Percentiles rank a stretch among this genome's conserved stretches.
phyloP scores from a whole-genome alignment of 345 rosid species.

The Streptanthus diversifolius region DNA sequence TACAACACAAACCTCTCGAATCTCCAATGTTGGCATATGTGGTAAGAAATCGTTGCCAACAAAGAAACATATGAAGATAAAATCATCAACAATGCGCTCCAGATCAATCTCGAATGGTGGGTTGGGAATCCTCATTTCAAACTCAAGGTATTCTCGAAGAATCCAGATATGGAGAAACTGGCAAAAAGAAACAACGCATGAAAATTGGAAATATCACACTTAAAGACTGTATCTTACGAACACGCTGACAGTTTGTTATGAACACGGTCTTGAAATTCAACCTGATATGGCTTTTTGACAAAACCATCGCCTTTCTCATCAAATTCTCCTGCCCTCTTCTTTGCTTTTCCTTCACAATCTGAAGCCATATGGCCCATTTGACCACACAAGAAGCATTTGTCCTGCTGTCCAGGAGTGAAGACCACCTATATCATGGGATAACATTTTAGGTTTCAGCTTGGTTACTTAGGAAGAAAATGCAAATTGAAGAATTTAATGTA shows the following conservation, averaged over 20 bases:
- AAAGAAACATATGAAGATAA: conserved; percentile 96
- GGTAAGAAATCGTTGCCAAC: conserved; percentile 99
- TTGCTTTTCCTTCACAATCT: conserved; percentile 80
- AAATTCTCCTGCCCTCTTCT: conserved; percentile 83
- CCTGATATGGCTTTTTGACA: conserved; percentile 92
- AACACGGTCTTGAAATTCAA: conserved; percentile 18
- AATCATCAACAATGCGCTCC: conserved; percentile 93
- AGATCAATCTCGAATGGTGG: conserved; percentile 70
- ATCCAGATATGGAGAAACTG: conserved; percentile 96
- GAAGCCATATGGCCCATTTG: conserved; percentile 93
- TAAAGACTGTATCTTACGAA: conserved; percentile 1
- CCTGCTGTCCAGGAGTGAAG: conserved; percentile 82
- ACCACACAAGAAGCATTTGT: conserved; percentile 94
- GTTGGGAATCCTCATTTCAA: conserved; percentile 72
- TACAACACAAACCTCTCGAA: conserved; percentile 75
- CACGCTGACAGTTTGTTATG: neutral
- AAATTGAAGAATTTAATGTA: neutral
- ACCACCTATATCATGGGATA: conserved; percentile 53
- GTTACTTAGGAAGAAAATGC: neutral
- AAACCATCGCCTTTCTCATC: conserved; percentile 84
- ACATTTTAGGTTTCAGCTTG: neutral
- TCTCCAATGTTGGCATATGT: conserved; percentile 98
- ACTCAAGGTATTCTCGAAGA: conserved; percentile 85
- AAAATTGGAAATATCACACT: conserved; percentile 5
- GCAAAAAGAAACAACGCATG: conserved; percentile 16